Conservation (phyloP, 306 rosid species). For the Cajanus cajan region DNA sequence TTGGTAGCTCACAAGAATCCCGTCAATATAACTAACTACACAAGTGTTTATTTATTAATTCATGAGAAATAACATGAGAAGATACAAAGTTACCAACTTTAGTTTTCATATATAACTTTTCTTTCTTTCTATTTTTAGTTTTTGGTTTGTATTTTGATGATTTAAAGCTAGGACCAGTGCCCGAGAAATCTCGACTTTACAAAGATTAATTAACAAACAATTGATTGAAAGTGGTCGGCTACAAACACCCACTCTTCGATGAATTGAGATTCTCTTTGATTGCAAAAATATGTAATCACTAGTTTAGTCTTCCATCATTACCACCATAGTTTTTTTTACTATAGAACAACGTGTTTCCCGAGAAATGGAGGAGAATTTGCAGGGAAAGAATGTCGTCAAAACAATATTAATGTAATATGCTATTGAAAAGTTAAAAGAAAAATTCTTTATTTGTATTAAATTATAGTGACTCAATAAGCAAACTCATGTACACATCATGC, state of each 20-base stretch:
- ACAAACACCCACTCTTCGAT: not conserved
- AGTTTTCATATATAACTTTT: not conserved
- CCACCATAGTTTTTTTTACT: not conserved
- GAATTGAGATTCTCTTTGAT: too few species aligned
- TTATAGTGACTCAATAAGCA: too few species aligned
- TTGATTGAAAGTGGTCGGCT: slow-evolving; percentile 44
- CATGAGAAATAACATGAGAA: slow-evolving; percentile 5
- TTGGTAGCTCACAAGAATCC: slow-evolving; percentile 45
- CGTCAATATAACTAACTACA: slow-evolving; percentile 24
- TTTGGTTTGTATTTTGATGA: not conserved
- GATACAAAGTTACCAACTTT: not conserved
- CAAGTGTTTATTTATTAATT: not conserved
- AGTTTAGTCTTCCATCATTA: slow-evolving; percentile 29
- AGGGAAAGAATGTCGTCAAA: not conserved
- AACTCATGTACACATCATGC: too few species aligned
- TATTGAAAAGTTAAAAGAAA: not conserved
- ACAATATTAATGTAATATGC: not conserved
- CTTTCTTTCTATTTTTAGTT: not conserved
- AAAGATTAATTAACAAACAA: slow-evolving; percentile 15
- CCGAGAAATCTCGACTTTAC: not conserved
- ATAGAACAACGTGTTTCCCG: slow-evolving; percentile 43
- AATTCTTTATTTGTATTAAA: not conserved
- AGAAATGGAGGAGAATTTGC: slow-evolving; percentile 32
- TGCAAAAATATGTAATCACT: not conserved
- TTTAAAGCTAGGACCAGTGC: slow-evolving; percentile 3